phyloP scores from a whole-genome alignment of 257 asterid species.

The Solanum ossicruentum region DNA sequence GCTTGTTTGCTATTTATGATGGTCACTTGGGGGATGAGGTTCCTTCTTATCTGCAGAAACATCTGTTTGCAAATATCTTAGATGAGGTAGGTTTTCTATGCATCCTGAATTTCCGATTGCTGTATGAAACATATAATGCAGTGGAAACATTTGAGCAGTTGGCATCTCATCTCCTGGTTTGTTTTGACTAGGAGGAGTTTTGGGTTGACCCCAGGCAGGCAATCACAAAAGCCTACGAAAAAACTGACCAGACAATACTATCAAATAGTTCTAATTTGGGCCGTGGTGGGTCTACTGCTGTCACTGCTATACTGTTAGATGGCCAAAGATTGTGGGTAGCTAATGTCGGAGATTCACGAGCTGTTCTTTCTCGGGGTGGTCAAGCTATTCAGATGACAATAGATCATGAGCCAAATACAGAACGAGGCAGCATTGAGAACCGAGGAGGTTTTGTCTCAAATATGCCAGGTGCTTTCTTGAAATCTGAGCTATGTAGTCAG shows the following conservation, averaged over 20 bases:
- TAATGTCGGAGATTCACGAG: conserved; percentile 40
- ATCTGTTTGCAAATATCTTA: conserved; percentile 25
- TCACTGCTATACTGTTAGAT: conserved; percentile 29
- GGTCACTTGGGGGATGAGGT: conserved; percentile 33
- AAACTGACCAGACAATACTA: conserved; percentile 25
- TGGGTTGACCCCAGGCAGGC: conserved; percentile 22
- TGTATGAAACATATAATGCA: background rate
- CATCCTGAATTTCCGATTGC: background rate
- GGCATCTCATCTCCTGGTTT: background rate
- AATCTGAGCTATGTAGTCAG: background rate
- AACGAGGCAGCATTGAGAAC: conserved; percentile 31
- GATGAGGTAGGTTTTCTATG: conserved; percentile 17
- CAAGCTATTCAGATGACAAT: conserved; percentile 29
- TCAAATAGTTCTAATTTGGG: conserved; percentile 25
- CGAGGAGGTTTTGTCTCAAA: conserved; percentile 39
- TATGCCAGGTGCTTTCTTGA: conserved; percentile 25
- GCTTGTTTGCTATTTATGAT: conserved; percentile 32
- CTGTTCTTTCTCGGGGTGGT: conserved; percentile 31
- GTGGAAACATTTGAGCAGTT: background rate
- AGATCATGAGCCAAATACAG: conserved; percentile 34
- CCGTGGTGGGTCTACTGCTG: conserved; percentile 39
- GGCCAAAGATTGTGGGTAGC: conserved; percentile 29
- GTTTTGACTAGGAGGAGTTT: conserved; percentile 18
- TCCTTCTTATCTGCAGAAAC: conserved; percentile 28
- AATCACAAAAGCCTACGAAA: conserved; percentile 26